A percentile compares a stretch with the other conserved stretches of the same genome.
phyloP scores from a whole-genome alignment of 257 asterid genomes.

The Solanum ossicruentum region DNA sequence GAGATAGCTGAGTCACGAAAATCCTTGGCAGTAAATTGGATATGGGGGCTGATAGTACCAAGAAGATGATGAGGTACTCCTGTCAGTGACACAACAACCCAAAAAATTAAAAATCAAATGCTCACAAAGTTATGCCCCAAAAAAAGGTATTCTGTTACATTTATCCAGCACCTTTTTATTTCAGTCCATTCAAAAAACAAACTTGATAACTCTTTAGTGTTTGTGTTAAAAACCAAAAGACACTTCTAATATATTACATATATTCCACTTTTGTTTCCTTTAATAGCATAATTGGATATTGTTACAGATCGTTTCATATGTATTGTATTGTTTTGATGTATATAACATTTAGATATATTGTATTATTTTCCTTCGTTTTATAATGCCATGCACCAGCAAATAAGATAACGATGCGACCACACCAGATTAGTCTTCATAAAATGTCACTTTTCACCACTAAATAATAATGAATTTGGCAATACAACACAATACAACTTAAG shows the following conservation, averaged over 20 bases:
- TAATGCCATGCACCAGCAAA: not conserved
- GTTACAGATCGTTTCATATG: not conserved
- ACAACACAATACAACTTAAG: not conserved
- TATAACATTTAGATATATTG: not conserved
- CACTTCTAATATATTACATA: not conserved
- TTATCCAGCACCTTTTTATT: not conserved
- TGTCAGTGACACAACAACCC: slow-evolving; percentile 7
- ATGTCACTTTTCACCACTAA: not conserved
- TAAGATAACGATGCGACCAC: not conserved
- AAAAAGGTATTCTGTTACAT: not conserved
- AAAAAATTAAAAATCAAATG: not conserved
- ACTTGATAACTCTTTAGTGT: not conserved
- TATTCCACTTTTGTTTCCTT: not conserved
- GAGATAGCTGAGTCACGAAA: slow-evolving; percentile 70
- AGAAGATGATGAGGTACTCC: slow-evolving; percentile 86
- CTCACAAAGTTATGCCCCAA: not conserved
- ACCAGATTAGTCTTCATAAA: no score
- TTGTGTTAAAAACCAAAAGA: not conserved
- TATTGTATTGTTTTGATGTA: not conserved
- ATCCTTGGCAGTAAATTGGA: slow-evolving; percentile 72
- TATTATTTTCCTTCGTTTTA: not conserved
- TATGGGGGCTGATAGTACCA: slow-evolving; percentile 60
- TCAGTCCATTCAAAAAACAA: not conserved
- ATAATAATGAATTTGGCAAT: not conserved
- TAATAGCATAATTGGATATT: not conserved